Evolutionary conservation across 1,139 yeast species (phyloP), one percentile per base, ranked within the genome.

Genomic region (Magnusiomyces sp.): DNA sequence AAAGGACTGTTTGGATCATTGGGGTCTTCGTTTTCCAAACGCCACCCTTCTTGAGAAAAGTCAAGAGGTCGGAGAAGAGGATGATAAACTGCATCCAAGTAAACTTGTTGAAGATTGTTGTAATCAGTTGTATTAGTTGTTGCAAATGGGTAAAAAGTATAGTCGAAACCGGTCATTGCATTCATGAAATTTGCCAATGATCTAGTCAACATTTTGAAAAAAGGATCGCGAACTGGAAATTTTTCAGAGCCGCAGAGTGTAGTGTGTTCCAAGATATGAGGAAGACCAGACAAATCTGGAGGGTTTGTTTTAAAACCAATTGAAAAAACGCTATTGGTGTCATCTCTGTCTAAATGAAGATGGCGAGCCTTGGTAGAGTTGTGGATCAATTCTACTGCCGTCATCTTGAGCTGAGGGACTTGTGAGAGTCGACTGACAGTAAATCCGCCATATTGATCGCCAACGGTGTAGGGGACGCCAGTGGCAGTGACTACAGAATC

Each of bases 121-220:
- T 78, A 92, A 65, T 92, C 99, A 53, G 78, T 79, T 42, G 69
- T 67, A 63, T 92, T 92, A 4, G 97, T 90, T 1, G 98, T 92
- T 23, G 97, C 89, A 72, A 92, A 92, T 3, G 99, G 98, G 61
- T 86, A 92, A 65, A 82, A 90, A 0, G 98, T 92, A 62, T 88
- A 89, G 66, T 92, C 97, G 58, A 86, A 90, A 16, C 95, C 98
- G 0, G 99, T 92, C 96, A 92, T 87, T 13, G 99, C 99, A 65
- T 92, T 92, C 99, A 92, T 92, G 67, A 89, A 92, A 65, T 88
- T 92, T 40, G 97, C 83, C 60, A 92, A 71, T 16, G 88, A 70
- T 58, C 97, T 71, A 63, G 90, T 92, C 52, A 92, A 73, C 98
- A 92, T 92, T 66, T 92, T 90, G 75, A 92, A 94, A 67, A 92